phyloP scores from a whole-genome alignment of 805 yeast species.

The Myxozyma kluyveri region DNA sequence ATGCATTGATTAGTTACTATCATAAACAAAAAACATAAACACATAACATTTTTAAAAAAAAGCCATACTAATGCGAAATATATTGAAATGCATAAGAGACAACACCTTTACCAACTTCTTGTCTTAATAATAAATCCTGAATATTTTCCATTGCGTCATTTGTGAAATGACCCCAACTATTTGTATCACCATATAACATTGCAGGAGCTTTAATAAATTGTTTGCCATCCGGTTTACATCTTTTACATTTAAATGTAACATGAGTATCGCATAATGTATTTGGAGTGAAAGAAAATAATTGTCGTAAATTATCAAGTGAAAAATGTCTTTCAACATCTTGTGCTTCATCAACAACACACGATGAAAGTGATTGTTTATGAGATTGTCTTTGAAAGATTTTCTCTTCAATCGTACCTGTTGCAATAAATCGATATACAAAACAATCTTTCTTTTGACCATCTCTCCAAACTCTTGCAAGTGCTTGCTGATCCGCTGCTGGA shows the following conservation, averaged over 20 bases:
- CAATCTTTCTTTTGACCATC: constrained; percentile 98
- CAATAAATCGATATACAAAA: constrained; percentile 86
- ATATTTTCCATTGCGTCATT: constrained; percentile 59
- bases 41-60: too few species aligned
- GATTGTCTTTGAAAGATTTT: constrained; percentile 94
- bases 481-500: constrained; percentile 98
- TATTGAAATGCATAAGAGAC: constrained; percentile 90
- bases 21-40: too few species aligned
- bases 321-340: constrained; percentile 92
- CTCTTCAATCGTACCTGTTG: constrained; percentile 95
- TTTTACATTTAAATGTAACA: constrained; percentile 80
- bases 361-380: constrained; percentile 86
- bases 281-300: constrained; percentile 67
- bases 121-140: constrained; percentile 73
- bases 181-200: constrained; percentile 95
- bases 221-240: constrained; percentile 58
- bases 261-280: constrained; percentile 84
- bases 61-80: constrained; percentile 85
- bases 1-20: too few species aligned
- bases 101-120: constrained; percentile 66
- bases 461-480: constrained; percentile 96
- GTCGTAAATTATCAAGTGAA: constrained; percentile 73
- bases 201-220: constrained; percentile 71
- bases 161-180: constrained; percentile 92
- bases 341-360: constrained; percentile 95